phyloP scores from a whole-genome alignment of 208 protist genomes.

The Crithidia bombi region DNA sequence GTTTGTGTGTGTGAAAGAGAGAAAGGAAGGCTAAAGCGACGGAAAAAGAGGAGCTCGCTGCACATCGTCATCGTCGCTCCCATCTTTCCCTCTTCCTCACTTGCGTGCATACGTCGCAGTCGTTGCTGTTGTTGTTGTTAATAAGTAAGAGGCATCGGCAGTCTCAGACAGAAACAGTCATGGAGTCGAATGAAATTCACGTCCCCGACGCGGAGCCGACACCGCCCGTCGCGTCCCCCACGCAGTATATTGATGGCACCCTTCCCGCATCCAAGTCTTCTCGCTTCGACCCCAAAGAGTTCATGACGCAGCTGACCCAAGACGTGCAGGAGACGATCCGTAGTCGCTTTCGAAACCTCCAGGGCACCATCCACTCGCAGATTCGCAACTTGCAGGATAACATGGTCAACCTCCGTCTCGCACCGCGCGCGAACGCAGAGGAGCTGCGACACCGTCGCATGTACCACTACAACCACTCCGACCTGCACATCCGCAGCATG shows the following conservation, averaged over 20 bases:
- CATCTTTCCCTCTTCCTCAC: neutral
- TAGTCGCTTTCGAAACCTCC: conserved; percentile 28
- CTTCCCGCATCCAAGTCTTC: neutral
- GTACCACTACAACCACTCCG: conserved; percentile 32
- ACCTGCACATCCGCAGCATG: conserved; percentile 39
- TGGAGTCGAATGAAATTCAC: conserved; percentile 21
- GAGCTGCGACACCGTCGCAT: conserved; percentile 19
- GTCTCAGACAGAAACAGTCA: no score
- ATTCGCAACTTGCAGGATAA: conserved; percentile 40
- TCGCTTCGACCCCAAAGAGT: conserved; percentile 10
- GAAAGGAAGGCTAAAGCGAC: neutral
- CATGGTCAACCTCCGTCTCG: conserved; percentile 34
- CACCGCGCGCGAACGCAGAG: neutral
- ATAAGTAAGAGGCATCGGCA: no score
- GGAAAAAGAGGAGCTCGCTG: neutral
- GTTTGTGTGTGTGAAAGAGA: conserved; percentile 4
- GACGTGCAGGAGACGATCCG: conserved; percentile 22
- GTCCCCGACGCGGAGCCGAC: conserved; percentile 2
- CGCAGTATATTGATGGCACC: conserved; percentile 8
- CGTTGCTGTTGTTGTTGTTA: no score
- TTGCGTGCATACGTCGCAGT: no score
- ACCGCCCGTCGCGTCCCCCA: neutral
- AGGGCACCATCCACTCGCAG: conserved; percentile 33
- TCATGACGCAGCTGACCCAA: conserved; percentile 24
- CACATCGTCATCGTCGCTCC: neutral